A percentile compares a stretch with the other conserved stretches of the same genome.
These are phyloP conservation scores for Amanita molliuscula DNA, from an alignment of 768 basidiomycete genomes.

Conservation along the genomic window DNA sequence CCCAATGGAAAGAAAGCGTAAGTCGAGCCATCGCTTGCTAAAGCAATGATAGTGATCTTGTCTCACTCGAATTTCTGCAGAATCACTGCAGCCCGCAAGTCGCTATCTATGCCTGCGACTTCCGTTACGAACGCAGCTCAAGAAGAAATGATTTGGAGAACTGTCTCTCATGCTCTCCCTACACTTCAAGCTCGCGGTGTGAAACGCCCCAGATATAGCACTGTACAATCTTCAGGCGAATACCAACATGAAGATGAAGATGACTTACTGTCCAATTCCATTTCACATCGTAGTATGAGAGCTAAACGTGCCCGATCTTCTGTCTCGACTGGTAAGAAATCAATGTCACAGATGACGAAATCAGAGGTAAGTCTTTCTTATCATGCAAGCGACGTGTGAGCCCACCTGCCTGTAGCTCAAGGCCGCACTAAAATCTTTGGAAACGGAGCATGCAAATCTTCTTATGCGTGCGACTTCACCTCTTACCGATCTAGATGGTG, in stretches of 20 bases:
- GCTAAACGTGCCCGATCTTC: slow-evolving; percentile 9
- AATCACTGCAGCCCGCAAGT: slow-evolving; percentile 22
- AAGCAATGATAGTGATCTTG: neutral
- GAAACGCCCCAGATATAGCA: slow-evolving; percentile 14
- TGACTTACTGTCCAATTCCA: slow-evolving; percentile 1
- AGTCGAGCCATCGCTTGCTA: slow-evolving; percentile 9
- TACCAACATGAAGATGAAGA: slow-evolving; percentile 2
- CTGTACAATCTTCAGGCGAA: slow-evolving; percentile 2
- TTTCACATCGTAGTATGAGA: neutral
- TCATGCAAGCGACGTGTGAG: neutral
- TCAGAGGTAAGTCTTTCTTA: slow-evolving; percentile 23
- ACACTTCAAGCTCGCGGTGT: slow-evolving; percentile 10
- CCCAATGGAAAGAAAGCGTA: slow-evolving; percentile 35
- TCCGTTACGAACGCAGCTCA: slow-evolving; percentile 16
- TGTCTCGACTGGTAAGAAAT: slow-evolving; percentile 11
- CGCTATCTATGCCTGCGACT: slow-evolving; percentile 16
- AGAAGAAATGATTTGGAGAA: slow-evolving; percentile 29
- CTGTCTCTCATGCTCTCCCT: slow-evolving; percentile 18
- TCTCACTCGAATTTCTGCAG: slow-evolving; percentile 12
- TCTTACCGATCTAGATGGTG: slow-evolving; percentile 22
- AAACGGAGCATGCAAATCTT: slow-evolving; percentile 14
- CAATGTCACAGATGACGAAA: slow-evolving; percentile 27
- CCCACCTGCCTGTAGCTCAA: slow-evolving; percentile 15
- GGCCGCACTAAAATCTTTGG: slow-evolving; percentile 16
- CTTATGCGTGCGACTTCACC: slow-evolving; percentile 18